Evolutionary conservation across 495 filamentous ascomycete species (phyloP).

Genomic region (Talaromyces proteolyticus): DNA sequence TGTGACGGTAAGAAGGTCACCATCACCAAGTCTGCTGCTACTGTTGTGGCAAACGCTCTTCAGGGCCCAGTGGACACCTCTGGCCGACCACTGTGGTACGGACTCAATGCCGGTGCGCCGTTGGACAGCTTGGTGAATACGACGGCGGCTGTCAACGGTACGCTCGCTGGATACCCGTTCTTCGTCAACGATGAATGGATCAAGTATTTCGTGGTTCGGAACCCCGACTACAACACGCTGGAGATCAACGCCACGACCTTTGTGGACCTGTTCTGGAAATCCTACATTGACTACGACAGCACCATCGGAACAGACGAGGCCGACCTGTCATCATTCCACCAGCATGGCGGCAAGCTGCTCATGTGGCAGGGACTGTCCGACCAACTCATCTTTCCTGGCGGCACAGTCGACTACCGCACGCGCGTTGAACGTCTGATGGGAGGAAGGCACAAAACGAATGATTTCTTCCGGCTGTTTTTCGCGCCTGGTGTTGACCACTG

Average conservation of each 20-base stretch:
- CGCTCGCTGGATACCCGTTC: neutral
- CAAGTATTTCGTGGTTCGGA: conserved; percentile 32
- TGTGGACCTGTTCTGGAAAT: conserved; percentile 8
- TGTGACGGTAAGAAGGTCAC: conserved; percentile 28
- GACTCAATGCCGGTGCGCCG: conserved; percentile 7
- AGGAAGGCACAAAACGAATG: conserved; percentile 3
- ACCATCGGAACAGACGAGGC: conserved; percentile 27
- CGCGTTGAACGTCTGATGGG: conserved; percentile 1
- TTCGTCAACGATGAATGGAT: conserved; percentile 15
- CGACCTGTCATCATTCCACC: conserved; percentile 23
- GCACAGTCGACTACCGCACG: conserved; percentile 10
- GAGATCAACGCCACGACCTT: conserved; percentile 18
- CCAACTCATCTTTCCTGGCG: conserved; percentile 11
- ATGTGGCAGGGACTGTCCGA: conserved; percentile 30
- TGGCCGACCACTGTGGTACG: conserved; percentile 12
- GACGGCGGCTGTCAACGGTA: neutral
- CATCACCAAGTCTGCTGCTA: conserved; percentile 17
- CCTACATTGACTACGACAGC: conserved; percentile 13
- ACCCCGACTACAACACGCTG: conserved; percentile 28
- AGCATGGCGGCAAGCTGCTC: conserved; percentile 34
- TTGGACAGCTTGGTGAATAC: conserved; percentile 1
- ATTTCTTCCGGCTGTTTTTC: conserved; percentile 20
- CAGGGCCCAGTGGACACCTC: conserved; percentile 11
- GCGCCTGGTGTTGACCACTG: conserved; percentile 28
- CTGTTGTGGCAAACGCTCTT: conserved; percentile 22